These are phyloP conservation scores for Sphagnurus paluster DNA, from an alignment of 1,284 basidiomycete species.

Conservation along the genomic window DNA sequence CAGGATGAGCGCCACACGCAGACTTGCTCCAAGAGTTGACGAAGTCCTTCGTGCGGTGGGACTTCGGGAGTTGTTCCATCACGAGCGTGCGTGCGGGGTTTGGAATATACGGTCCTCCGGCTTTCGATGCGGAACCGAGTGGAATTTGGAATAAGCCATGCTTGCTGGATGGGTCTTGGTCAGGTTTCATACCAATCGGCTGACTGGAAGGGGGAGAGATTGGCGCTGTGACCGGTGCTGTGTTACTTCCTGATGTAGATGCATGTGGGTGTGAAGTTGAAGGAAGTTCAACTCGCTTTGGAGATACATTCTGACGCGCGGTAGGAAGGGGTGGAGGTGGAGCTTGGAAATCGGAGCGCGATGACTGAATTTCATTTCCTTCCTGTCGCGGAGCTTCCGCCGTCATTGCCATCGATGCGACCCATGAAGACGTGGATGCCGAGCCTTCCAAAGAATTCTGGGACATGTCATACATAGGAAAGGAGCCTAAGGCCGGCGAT, in stretches of 20 bases:
- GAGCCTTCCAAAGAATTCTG: slow-evolving; percentile 1
- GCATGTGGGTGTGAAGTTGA: neutral
- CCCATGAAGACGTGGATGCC: slow-evolving; percentile 36
- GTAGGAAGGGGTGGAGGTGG: neutral
- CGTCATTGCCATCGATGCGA: slow-evolving; percentile 41
- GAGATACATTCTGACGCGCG: neutral
- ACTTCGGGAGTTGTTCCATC: slow-evolving; percentile 58
- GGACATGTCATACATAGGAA: neutral
- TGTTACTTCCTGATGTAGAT: too few relatives aligned
- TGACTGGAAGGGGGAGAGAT: slow-evolving; percentile 11
- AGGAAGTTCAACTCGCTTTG: neutral
- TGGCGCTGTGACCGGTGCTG: neutral
- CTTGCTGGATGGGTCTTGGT: slow-evolving; percentile 41
- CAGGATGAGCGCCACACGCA: slow-evolving; percentile 37
- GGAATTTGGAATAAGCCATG: slow-evolving; percentile 41
- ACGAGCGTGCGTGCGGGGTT: slow-evolving; percentile 54
- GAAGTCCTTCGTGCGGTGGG: slow-evolving; percentile 43
- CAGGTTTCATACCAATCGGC: slow-evolving; percentile 35
- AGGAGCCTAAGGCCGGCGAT: neutral
- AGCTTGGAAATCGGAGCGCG: slow-evolving; percentile 10
- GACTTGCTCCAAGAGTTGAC: slow-evolving; percentile 45
- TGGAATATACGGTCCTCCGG: slow-evolving; percentile 30
- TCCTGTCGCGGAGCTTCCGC: slow-evolving; percentile 20
- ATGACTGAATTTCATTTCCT: slow-evolving; percentile 1
- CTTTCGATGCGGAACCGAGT: slow-evolving; percentile 6